Evolutionary conservation across 2,329 filamentous ascomycete genomes (phyloP).

Genomic region (Xylaria arbuscula): DNA sequence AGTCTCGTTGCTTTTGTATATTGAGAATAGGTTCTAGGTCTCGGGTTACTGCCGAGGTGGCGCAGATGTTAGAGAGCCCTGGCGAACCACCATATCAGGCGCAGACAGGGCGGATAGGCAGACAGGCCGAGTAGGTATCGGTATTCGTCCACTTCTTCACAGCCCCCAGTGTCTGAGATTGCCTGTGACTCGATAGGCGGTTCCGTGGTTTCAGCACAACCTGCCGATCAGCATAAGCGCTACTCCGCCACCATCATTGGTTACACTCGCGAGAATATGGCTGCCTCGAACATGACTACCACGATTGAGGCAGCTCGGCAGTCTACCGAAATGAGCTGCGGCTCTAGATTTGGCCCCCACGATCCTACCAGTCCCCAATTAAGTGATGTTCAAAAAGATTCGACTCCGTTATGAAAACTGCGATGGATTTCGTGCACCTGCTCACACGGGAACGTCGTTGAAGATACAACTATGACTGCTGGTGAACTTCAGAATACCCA

Average conservation of each 20-base stretch:
- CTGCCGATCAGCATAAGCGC: slow-evolving; percentile 13
- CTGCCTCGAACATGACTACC: slow-evolving; percentile 11
- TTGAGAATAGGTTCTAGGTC: background rate
- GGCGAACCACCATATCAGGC: background rate
- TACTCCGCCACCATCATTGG: slow-evolving; percentile 24
- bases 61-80: slow-evolving; percentile 20
- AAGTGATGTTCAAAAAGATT: slow-evolving; percentile 18
- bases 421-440: background rate
- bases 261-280: slow-evolving; percentile 3
- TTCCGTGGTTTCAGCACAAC: background rate
- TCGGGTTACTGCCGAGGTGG: slow-evolving; percentile 6
- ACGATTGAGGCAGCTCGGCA: slow-evolving; percentile 2
- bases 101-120: slow-evolving; percentile 1
- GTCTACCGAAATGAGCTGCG: background rate
- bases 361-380: background rate
- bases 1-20: slow-evolving; percentile 23
- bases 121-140: slow-evolving; percentile 5
- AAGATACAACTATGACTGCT: slow-evolving; percentile 20
- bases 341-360: slow-evolving; percentile 1
- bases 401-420: slow-evolving; percentile 1
- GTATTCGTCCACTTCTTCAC: slow-evolving; percentile 16
- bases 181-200: slow-evolving; percentile 9
- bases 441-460: background rate
- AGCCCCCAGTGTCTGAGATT: slow-evolving; percentile 16
- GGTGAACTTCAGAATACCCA: slow-evolving; percentile 12